Evolutionary conservation across 164 flowering plant species (phyloP).

Genomic region (Tinospora cordifolia): DNA sequence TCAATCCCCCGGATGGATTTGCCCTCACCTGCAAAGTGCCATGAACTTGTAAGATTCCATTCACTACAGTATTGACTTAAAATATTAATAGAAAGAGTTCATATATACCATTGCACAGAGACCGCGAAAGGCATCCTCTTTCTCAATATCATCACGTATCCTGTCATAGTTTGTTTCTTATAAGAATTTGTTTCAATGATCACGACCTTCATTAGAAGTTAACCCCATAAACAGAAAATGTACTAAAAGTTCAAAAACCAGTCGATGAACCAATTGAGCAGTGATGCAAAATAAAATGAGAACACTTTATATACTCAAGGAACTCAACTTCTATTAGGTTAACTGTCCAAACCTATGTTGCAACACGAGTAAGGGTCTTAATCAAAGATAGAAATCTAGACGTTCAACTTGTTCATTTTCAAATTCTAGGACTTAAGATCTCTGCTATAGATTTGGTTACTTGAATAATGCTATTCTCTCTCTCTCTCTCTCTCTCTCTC

Average conservation of each 20-base stretch:
- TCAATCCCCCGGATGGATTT: constrained; percentile 87
- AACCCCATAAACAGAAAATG: neutral
- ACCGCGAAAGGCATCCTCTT: constrained; percentile 97
- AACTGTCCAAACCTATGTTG: no score
- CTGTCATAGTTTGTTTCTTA: constrained; percentile 36
- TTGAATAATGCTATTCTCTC: no score
- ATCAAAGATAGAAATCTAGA: no score
- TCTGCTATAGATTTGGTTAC: no score
- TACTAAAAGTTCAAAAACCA: neutral
- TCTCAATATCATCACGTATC: constrained; percentile 96
- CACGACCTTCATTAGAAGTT: neutral
- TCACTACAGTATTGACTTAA: neutral
- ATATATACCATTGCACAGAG: constrained; percentile 84
- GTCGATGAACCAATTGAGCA: neutral
- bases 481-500: no score
- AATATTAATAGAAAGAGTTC: neutral
- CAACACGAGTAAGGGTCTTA: no score
- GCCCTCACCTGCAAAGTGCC: constrained; percentile 56
- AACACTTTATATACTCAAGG: no score
- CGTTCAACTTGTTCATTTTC: no score
- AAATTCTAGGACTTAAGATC: no score
- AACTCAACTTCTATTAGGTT: no score
- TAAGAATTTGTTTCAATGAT: constrained; percentile 3
- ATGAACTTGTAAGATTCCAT: neutral
- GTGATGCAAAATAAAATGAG: neutral